Evolutionary conservation across 805 yeast species (phyloP).

Genomic region (Ogataea paradorogensis): DNA sequence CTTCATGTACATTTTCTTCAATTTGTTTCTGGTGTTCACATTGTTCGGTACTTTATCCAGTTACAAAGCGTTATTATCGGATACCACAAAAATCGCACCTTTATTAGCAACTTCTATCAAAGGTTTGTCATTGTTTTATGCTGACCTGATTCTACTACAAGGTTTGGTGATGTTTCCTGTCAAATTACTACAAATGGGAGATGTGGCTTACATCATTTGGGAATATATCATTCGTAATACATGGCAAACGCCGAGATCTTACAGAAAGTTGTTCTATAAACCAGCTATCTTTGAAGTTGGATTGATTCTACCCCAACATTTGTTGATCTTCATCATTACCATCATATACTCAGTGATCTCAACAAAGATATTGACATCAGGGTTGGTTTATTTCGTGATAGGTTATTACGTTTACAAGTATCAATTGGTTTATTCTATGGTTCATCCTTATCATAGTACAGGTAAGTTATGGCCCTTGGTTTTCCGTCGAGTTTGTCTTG

Average conservation of each 20-base stretch:
- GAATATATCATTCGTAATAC: conserved; percentile 34
- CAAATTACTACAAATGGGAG: conserved; percentile 53
- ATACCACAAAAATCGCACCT: conserved; percentile 57
- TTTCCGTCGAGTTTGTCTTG: conserved; percentile 52
- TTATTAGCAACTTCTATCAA: conserved; percentile 52
- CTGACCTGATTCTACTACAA: conserved; percentile 63
- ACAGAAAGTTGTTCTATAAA: conserved; percentile 49
- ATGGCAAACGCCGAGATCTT: conserved; percentile 49
- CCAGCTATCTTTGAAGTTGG: conserved; percentile 64
- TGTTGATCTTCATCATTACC: conserved; percentile 55
- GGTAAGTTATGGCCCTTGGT: conserved; percentile 69
- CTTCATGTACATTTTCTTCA: conserved; percentile 58
- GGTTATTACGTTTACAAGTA: conserved; percentile 62
- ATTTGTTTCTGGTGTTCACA: conserved; percentile 58
- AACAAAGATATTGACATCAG: conserved; percentile 57
- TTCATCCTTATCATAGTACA: conserved; percentile 63
- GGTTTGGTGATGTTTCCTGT: conserved; percentile 66
- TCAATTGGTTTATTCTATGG: conserved; percentile 58
- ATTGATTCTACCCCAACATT: conserved; percentile 58
- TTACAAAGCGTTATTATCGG: conserved; percentile 54
- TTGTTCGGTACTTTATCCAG: conserved; percentile 61
- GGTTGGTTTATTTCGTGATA: conserved; percentile 51
- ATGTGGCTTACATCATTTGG: conserved; percentile 45
- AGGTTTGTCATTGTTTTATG: conserved; percentile 51
- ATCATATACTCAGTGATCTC: conserved; percentile 59